A percentile compares a stretch with the other conserved stretches of the same genome.
These are phyloP conservation scores for Trichosporon faecale DNA, from an alignment of 1,284 basidiomycete species.

Conservation along the genomic window DNA sequence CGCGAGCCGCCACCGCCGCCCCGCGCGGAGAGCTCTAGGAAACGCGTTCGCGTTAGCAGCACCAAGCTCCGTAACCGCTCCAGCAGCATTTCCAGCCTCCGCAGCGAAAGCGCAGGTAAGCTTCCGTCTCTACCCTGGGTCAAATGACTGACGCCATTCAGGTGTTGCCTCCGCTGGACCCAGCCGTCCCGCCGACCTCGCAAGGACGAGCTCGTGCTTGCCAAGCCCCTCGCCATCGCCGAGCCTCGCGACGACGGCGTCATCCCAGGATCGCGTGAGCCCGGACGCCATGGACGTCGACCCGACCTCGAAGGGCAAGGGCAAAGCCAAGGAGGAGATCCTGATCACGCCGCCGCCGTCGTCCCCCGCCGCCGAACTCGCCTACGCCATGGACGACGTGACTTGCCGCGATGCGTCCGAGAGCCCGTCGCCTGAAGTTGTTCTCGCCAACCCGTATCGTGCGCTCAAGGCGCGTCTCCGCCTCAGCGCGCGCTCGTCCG, in stretches of 20 bases:
- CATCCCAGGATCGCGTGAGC: background rate
- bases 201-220: conserved; percentile 27
- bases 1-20: conserved; percentile 30
- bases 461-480: conserved; percentile 46
- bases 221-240: conserved; percentile 41
- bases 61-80: conserved; percentile 31
- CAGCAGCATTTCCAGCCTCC: conserved; percentile 40
- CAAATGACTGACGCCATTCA: conserved; percentile 16
- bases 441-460: conserved; percentile 41
- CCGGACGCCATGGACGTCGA: conserved; percentile 30
- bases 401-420: conserved; percentile 6
- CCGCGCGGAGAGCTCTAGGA: conserved; percentile 25
- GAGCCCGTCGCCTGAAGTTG: background rate
- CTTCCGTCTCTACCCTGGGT: conserved; percentile 25
- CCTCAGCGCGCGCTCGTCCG: conserved; percentile 32
- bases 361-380: conserved; percentile 22
- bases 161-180: conserved; percentile 16
- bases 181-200: background rate
- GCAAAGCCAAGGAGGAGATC: conserved; percentile 12
- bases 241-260: conserved; percentile 32
- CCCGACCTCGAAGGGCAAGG: conserved; percentile 27
- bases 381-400: conserved; percentile 17
- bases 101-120: conserved; percentile 39
- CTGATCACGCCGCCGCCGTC: conserved; percentile 43
- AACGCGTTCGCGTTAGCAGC: conserved; percentile 36